Conservation (phyloP, 2,329 filamentous ascomycete genomes). For the Colletotrichum sp. region DNA sequence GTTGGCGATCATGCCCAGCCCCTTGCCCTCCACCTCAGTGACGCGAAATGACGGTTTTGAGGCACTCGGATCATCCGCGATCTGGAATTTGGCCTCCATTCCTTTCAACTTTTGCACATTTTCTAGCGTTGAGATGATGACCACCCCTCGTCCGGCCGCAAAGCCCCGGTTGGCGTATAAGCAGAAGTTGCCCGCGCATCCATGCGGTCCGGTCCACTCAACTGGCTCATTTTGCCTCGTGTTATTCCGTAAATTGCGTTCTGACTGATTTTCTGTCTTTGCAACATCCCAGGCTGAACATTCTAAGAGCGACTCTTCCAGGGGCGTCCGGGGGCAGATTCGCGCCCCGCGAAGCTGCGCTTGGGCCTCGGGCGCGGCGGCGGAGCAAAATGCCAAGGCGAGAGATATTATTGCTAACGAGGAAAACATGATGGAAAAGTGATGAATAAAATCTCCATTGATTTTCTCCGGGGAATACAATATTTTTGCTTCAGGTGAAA, state of each 20-base stretch:
- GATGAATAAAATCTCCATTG: neutral
- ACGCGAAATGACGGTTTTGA: constrained; percentile 22
- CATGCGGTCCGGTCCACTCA: constrained; percentile 16
- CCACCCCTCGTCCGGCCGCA: constrained; percentile 40
- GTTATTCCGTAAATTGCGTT: neutral
- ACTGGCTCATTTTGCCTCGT: neutral
- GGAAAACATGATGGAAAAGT: neutral
- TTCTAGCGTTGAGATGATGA: constrained; percentile 39
- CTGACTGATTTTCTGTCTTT: neutral
- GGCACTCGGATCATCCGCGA: neutral
- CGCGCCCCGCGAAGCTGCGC: neutral
- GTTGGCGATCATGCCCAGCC: constrained; percentile 29
- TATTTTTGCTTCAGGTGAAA: neutral
- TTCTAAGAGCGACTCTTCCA: constrained; percentile 1
- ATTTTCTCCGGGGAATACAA: neutral
- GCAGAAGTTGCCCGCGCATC: constrained; percentile 28
- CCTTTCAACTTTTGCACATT: constrained; percentile 6
- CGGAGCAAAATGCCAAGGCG: neutral
- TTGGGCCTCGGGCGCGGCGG: neutral
- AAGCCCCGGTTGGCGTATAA: constrained; percentile 39
- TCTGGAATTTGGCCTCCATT: neutral
- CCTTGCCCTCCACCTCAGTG: constrained; percentile 26
- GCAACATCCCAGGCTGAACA: neutral
- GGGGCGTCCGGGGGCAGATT: constrained; percentile 2
- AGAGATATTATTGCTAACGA: neutral